These are phyloP conservation scores for Saccharomycopsis fodiens DNA, from an alignment of 805 yeast species.

Conservation along the genomic window DNA sequence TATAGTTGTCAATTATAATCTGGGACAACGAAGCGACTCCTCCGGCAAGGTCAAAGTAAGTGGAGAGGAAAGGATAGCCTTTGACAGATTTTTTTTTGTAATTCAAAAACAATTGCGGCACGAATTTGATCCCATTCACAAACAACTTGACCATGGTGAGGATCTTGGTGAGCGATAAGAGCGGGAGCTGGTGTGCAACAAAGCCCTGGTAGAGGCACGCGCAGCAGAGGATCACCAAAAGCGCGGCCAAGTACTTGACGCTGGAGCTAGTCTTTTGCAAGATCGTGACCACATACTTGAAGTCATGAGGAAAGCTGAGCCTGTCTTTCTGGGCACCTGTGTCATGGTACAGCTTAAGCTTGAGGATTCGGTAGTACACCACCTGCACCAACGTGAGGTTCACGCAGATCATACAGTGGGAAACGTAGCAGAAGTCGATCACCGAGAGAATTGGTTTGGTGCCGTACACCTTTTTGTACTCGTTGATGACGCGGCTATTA, in stretches of 20 bases:
- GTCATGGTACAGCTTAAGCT: slow-evolving; percentile 12
- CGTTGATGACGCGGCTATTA: slow-evolving; percentile 14
- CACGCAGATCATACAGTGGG: slow-evolving; percentile 17
- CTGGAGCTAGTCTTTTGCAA: slow-evolving; percentile 5
- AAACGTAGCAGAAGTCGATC: slow-evolving; percentile 19
- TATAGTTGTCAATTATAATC: slow-evolving; percentile 16
- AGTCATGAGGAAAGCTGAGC: slow-evolving; percentile 1
- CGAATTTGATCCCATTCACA: slow-evolving; percentile 18
- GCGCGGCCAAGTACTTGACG: slow-evolving; percentile 11
- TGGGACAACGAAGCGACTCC: slow-evolving; percentile 16
- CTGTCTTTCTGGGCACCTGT: background rate
- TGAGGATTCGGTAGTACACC: slow-evolving; percentile 16
- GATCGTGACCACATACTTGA: slow-evolving; percentile 3
- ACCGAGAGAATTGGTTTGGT: slow-evolving; percentile 19
- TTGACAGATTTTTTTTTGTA: slow-evolving; percentile 19
- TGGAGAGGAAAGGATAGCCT: slow-evolving; percentile 18
- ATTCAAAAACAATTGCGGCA: slow-evolving; percentile 19
- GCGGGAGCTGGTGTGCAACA: slow-evolving; percentile 11
- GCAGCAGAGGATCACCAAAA: slow-evolving; percentile 1
- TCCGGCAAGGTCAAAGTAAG: slow-evolving; percentile 18
- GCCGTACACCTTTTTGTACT: slow-evolving; percentile 15
- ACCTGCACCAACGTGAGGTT: slow-evolving; percentile 16
- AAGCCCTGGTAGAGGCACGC: slow-evolving; percentile 14
- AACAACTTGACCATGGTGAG: slow-evolving; percentile 19
- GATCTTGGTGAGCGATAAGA: slow-evolving; percentile 15